Conservation (phyloP, 371 early-diverging fungal genomes). For the Apophysomyces sp. region DNA sequence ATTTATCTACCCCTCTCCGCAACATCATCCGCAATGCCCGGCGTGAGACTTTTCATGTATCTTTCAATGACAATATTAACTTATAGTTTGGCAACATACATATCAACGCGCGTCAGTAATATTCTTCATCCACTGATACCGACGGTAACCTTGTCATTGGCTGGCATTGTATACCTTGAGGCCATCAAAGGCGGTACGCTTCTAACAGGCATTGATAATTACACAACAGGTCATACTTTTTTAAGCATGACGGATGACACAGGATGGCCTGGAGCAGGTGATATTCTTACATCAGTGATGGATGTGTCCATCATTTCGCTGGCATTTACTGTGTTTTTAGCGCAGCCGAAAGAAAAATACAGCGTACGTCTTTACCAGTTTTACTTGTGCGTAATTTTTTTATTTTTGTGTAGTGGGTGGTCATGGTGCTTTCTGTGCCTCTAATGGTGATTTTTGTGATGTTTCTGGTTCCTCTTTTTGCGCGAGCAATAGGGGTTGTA, state of each 20-base stretch:
- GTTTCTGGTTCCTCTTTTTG: slow-evolving; percentile 33
- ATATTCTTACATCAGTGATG: slow-evolving; percentile 26
- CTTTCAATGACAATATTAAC: slow-evolving; percentile 15
- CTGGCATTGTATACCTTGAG: slow-evolving; percentile 26
- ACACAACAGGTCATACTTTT: slow-evolving; percentile 16
- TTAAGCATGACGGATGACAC: slow-evolving; percentile 16
- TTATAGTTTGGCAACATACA: slow-evolving; percentile 11
- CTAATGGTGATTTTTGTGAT: slow-evolving; percentile 24
- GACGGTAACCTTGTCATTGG: slow-evolving; percentile 16
- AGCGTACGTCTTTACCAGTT: slow-evolving; percentile 12
- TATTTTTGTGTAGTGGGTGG: slow-evolving; percentile 12
- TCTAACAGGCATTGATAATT: neutral
- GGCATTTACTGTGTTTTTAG: slow-evolving; percentile 28
- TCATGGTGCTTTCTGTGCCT: slow-evolving; percentile 12
- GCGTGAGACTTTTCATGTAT: slow-evolving; percentile 22
- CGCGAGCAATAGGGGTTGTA: slow-evolving; percentile 24
- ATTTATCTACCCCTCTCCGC: slow-evolving; percentile 24
- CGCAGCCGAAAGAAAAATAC: slow-evolving; percentile 7
- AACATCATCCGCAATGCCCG: slow-evolving; percentile 19
- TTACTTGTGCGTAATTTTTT: neutral
- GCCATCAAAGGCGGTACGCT: slow-evolving; percentile 18
- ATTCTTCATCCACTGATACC: slow-evolving; percentile 28
- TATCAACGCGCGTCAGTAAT: slow-evolving; percentile 12
- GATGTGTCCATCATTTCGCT: slow-evolving; percentile 32
- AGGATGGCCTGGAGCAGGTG: slow-evolving; percentile 35